A percentile compares a stretch with the other conserved stretches of the same genome.
These are phyloP conservation scores for Vachellia collinsii DNA, from an alignment of 306 rosid genomes.

Conservation along the genomic window DNA sequence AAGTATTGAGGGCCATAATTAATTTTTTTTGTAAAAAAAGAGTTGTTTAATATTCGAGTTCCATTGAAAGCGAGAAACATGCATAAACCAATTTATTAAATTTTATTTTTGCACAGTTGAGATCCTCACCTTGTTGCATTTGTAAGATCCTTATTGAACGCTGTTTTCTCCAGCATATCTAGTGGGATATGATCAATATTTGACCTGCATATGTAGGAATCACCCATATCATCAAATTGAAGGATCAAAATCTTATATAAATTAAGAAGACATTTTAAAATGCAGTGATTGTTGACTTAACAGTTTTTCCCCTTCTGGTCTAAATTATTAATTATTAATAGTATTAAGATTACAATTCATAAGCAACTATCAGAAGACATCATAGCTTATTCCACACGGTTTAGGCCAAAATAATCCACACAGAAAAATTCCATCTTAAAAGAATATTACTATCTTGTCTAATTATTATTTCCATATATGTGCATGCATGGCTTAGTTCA, in stretches of 20 bases:
- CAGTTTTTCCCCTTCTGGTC: background rate
- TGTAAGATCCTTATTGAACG: background rate
- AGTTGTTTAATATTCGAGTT: background rate
- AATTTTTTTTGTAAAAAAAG: background rate
- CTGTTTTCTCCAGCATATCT: background rate
- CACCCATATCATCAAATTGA: background rate
- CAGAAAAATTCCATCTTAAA: background rate
- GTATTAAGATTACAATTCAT: background rate
- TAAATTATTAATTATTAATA: background rate
- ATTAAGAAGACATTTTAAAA: background rate
- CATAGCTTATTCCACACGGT: background rate
- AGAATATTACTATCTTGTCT: background rate
- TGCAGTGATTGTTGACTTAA: background rate
- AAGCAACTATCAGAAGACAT: slow-evolving; percentile 1
- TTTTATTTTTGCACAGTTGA: background rate
- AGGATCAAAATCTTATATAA: background rate
- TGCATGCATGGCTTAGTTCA: background rate
- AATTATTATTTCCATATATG: background rate
- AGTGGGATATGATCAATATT: background rate
- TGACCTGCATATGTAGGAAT: background rate
- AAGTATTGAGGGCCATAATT: background rate
- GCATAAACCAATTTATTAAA: background rate
- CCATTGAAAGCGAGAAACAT: background rate
- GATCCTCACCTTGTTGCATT: background rate
- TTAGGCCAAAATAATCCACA: background rate